Percentiles rank a stretch among this genome's conserved stretches.
phyloP scores from a whole-genome alignment of 352 stramenopile genomes.

The Phytophthora fragariae region DNA sequence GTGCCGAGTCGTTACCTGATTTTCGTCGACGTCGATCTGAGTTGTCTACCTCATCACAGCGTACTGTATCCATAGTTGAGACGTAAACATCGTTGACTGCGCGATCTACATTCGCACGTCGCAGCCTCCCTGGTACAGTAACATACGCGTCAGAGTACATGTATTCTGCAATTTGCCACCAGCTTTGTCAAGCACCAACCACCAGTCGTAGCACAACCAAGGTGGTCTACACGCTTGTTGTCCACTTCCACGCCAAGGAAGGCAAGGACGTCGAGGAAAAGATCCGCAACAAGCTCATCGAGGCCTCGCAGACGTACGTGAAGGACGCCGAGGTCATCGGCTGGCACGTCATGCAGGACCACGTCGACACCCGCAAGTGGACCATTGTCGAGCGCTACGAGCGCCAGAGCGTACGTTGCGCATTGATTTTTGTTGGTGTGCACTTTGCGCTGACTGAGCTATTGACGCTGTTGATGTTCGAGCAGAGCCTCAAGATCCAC shows the following conservation, averaged over 20 bases:
- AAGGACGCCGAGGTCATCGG: conserved; percentile 29
- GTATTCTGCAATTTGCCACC: conserved; percentile 16
- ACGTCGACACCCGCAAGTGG: conserved; percentile 30
- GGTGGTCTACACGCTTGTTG: conserved; percentile 32
- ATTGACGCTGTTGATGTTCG: conserved; percentile 1
- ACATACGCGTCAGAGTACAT: neutral
- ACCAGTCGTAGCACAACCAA: neutral
- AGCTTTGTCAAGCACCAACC: neutral
- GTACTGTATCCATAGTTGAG: neutral
- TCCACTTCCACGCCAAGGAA: conserved; percentile 32
- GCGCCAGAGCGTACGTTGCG: neutral
- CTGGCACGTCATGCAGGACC: conserved; percentile 37
- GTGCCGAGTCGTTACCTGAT: neutral
- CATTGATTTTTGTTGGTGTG: too few species aligned
- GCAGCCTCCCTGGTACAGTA: too few species aligned
- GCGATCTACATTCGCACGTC: neutral
- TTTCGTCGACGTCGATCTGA: neutral
- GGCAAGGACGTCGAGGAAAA: conserved; percentile 38
- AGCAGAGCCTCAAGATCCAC: conserved; percentile 37
- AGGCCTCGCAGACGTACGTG: conserved; percentile 28
- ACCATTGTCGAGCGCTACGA: conserved; percentile 37
- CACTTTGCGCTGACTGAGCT: neutral
- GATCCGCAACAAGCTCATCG: conserved; percentile 30
- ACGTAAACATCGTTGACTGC: conserved; percentile 12
- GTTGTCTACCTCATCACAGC: too few species aligned